Base-by-base conservation (phyloP, 148 eudicot species). In the Camellia lanceoleosa region DNA sequence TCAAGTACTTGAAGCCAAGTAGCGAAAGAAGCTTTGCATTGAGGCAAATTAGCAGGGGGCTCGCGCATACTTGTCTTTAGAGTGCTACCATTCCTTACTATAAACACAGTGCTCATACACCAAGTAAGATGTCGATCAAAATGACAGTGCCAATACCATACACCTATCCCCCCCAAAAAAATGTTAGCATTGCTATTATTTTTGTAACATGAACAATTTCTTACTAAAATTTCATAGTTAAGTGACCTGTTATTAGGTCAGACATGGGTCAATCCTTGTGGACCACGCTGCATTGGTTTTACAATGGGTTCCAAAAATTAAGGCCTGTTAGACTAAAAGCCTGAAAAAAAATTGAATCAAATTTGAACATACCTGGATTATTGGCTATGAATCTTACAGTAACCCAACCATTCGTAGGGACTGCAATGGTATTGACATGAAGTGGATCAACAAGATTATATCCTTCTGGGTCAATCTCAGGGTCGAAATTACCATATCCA, bases 81-180 rank as follows among this genome's bases (percentile, higher is more conserved):
- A 15, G 73, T 69, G 54, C 54, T 54, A 16, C 73, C 73, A 46
- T 46, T 11, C 16, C 12, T 46, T 54, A 69, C 73, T 44, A 69
- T 69, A 16, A 69, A 69, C 4, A 5, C 73, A 69, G 54, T 46
- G 3, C 7, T 15, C 73, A 69, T 69, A 2, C 73, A 52, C 73
- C 73, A 69, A 2, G 55, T 43, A 5, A 69, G 54, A 46, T 69
- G 73, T 8, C 49, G 15, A 18, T 9, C 7, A 10, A 69, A 44
- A 46, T 69, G 73, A 46, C 73, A 69, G 30, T 69, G 73, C 73
- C 73, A 69, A 14, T 5, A 2, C 73, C 73, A 69, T 18, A 69
- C 73, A 43, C 55, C 73, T 69, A 7, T 30, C 49, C 19, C 1
- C 8, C 8, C 12, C 0, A 30, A 30, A 30, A 30, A 30, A 30